Evolutionary conservation across 108 stramenopile species (phyloP).

Genomic region (Pseudonitzschia delicatissima): DNA sequence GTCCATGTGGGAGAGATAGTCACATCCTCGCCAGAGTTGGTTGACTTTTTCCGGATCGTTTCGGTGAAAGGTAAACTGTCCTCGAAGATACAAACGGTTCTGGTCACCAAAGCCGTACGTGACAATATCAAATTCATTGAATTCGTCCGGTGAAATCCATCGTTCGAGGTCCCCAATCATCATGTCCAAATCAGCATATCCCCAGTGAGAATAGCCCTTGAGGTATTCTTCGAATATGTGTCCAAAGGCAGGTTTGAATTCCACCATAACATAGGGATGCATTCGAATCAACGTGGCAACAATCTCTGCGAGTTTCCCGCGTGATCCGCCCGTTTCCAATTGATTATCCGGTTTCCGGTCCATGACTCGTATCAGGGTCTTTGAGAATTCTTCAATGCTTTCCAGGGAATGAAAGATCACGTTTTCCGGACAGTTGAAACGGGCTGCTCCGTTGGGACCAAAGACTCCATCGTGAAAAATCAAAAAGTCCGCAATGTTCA

Average conservation of each 20-base stretch:
- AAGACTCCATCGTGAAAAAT: constrained; percentile 81
- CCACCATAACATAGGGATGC: constrained; percentile 87
- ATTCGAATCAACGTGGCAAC: constrained; percentile 41
- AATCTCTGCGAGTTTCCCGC: constrained; percentile 33
- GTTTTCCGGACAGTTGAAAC: constrained; percentile 43
- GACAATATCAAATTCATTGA: constrained; percentile 83
- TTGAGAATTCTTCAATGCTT: constrained; percentile 36
- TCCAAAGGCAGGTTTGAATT: constrained; percentile 93
- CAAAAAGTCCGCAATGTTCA: constrained; percentile 69
- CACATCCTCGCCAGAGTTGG: constrained; percentile 84
- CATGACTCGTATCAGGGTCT: constrained; percentile 44
- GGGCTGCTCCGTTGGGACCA: not conserved
- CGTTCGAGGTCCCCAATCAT: constrained; percentile 85
- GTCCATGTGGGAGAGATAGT: constrained; percentile 80
- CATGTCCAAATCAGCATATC: constrained; percentile 92
- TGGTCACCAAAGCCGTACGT: constrained; percentile 94
- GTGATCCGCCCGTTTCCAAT: constrained; percentile 23
- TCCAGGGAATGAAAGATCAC: constrained; percentile 69
- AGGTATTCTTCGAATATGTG: constrained; percentile 85
- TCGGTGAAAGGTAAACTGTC: constrained; percentile 92
- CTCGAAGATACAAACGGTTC: constrained; percentile 71
- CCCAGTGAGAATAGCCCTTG: constrained; percentile 86
- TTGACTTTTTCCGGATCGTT: constrained; percentile 68
- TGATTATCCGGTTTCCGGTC: constrained; percentile 39
- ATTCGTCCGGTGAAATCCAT: constrained; percentile 81